Conservation (phyloP, 2,329 filamentous ascomycete species). For the Emydomyces testavorans region DNA sequence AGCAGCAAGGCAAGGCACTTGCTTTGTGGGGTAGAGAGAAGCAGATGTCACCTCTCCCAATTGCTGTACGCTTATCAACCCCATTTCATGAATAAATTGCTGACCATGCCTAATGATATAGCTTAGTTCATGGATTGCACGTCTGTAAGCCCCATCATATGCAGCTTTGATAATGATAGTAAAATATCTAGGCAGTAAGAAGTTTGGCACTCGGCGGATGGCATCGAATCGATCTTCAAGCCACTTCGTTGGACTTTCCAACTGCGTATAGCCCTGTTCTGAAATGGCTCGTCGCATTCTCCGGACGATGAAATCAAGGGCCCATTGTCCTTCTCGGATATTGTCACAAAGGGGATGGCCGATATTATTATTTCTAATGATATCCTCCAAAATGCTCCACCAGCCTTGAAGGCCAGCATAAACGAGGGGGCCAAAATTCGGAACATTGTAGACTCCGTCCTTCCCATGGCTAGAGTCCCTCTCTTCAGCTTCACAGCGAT, state of each 20-base stretch:
- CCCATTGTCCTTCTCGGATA: constrained; percentile 82
- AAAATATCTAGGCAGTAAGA: constrained; percentile 86
- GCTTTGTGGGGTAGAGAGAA: constrained; percentile 75
- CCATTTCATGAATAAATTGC: constrained; percentile 75
- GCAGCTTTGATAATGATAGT: constrained; percentile 77
- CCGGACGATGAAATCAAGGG: constrained; percentile 72
- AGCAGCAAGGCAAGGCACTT: constrained; percentile 77
- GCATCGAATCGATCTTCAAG: constrained; percentile 74
- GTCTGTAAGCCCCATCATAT: constrained; percentile 71
- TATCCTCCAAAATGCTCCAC: constrained; percentile 81
- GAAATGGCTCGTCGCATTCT: constrained; percentile 63
- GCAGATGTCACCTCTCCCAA: constrained; percentile 81
- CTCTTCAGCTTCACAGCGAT: constrained; percentile 83
- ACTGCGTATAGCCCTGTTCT: constrained; percentile 48
- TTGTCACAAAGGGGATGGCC: constrained; percentile 91
- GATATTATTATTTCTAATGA: constrained; percentile 80
- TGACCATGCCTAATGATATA: constrained; percentile 68
- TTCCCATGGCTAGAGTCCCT: constrained; percentile 63
- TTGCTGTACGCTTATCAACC: constrained; percentile 84
- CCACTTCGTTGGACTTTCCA: constrained; percentile 63
- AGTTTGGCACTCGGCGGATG: constrained; percentile 72
- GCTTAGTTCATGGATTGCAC: constrained; percentile 67
- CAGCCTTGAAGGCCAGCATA: constrained; percentile 97
- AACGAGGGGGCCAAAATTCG: constrained; percentile 69
- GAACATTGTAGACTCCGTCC: constrained; percentile 83